Percentiles rank a stretch among this genome's conserved stretches.
Evolutionary conservation across 371 early-diverging fungal species (phyloP).

Genomic region (Chytridiales sp.): DNA sequence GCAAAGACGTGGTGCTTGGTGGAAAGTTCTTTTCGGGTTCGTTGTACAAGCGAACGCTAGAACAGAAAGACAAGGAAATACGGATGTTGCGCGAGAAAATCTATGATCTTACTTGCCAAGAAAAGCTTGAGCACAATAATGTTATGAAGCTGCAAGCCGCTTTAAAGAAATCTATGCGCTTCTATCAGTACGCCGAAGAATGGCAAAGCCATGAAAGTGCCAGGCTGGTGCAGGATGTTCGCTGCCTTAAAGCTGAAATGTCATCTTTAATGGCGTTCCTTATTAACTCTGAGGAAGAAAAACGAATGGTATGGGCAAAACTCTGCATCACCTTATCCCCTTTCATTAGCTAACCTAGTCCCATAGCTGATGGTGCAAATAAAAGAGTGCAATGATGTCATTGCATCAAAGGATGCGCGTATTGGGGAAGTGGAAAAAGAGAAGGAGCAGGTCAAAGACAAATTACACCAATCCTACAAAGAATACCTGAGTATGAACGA

Average conservation of each 20-base stretch:
- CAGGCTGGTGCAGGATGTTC: slow-evolving; percentile 43
- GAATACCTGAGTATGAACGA: slow-evolving; percentile 49
- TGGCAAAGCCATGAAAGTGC: slow-evolving; percentile 49
- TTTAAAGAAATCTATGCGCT: slow-evolving; percentile 43
- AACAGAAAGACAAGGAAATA: slow-evolving; percentile 46
- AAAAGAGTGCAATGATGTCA: slow-evolving; percentile 22
- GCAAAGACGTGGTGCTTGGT: not conserved
- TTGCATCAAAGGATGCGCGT: slow-evolving; percentile 32
- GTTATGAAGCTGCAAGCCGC: slow-evolving; percentile 43
- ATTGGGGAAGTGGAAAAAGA: slow-evolving; percentile 24
- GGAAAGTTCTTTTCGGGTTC: slow-evolving; percentile 41
- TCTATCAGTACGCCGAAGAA: slow-evolving; percentile 52
- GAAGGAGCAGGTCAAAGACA: slow-evolving; percentile 35
- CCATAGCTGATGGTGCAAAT: slow-evolving; percentile 36
- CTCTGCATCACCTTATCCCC: not conserved
- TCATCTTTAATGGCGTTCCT: slow-evolving; percentile 50
- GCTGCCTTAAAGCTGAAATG: slow-evolving; percentile 48
- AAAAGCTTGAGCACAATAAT: slow-evolving; percentile 31
- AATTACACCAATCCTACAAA: slow-evolving; percentile 45
- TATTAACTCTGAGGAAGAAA: slow-evolving; percentile 51
- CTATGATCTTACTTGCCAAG: slow-evolving; percentile 26
- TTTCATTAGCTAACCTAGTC: not conserved
- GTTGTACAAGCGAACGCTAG: slow-evolving; percentile 44
- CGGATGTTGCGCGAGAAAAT: slow-evolving; percentile 37
- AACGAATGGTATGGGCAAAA: slow-evolving; percentile 34